Conservation (phyloP, 108 stramenopile species). For the Fistulifera solaris region DNA sequence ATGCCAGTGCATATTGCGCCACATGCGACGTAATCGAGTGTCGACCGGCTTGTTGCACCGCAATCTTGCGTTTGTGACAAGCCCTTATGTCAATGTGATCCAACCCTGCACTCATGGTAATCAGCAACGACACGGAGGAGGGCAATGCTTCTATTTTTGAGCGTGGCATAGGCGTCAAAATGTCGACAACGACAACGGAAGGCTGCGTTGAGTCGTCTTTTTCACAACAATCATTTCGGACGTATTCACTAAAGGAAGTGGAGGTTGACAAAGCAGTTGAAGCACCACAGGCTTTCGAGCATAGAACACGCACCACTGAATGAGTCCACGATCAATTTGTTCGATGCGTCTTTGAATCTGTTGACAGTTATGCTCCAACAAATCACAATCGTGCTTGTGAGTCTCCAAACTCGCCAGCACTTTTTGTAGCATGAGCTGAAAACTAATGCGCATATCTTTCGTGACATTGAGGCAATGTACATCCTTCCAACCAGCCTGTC, state of each 20-base stretch:
- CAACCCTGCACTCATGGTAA: conserved; percentile 48
- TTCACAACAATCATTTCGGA: background rate
- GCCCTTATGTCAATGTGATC: conserved; percentile 53
- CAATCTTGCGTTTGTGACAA: conserved; percentile 31
- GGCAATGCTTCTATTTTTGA: conserved; percentile 37
- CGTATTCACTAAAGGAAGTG: background rate
- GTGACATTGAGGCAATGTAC: conserved; percentile 42
- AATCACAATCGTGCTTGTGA: conserved; percentile 12
- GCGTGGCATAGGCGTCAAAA: conserved; percentile 27
- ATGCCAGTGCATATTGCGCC: conserved; percentile 32
- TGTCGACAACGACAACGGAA: conserved; percentile 41
- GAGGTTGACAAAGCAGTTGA: background rate
- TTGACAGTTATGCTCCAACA: conserved; percentile 29
- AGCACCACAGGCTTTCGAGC: conserved; percentile 27
- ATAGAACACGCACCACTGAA: conserved; percentile 51
- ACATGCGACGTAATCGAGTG: conserved; percentile 40
- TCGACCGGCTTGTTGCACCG: conserved; percentile 38
- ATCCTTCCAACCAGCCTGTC: conserved; percentile 34
- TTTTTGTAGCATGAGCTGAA: conserved; percentile 44
- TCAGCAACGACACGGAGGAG: conserved; percentile 27
- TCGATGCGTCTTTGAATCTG: conserved; percentile 33
- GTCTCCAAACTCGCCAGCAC: conserved; percentile 28
- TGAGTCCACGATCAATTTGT: conserved; percentile 45
- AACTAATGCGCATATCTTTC: conserved; percentile 34
- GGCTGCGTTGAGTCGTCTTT: conserved; percentile 2